Conservation (phyloP, 345 rosid genomes). For the Eucalyptus grandis region DNA sequence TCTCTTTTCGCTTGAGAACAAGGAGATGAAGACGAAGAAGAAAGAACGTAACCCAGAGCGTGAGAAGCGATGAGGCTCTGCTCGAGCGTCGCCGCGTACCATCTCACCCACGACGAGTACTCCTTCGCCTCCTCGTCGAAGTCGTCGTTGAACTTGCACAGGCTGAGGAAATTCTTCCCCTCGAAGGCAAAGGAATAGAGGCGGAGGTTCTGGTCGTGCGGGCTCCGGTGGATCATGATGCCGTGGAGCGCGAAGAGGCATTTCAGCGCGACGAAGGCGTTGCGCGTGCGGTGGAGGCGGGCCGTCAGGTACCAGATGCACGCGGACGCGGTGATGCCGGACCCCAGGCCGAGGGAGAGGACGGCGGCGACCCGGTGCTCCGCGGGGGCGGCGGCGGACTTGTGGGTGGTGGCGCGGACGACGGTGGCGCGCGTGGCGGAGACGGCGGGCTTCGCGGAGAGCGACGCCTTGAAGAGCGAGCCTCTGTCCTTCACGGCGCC, state of each 20-base stretch:
- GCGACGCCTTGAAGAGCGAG: conserved; percentile 22
- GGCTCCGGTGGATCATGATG: conserved; percentile 22
- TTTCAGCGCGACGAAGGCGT: conserved; percentile 41
- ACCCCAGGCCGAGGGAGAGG: conserved; percentile 10
- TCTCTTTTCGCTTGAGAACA: background rate
- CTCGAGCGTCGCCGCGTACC: conserved; percentile 47
- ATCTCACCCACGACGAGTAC: conserved; percentile 44
- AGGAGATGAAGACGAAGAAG: background rate
- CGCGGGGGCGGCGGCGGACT: conserved; percentile 11
- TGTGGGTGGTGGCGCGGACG: conserved; percentile 42
- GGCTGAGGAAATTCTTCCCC: conserved; percentile 33
- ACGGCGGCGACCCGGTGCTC: conserved; percentile 15
- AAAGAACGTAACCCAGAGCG: conserved; percentile 16
- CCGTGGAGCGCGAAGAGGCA: conserved; percentile 34
- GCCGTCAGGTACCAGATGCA: conserved; percentile 30
- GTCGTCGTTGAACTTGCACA: conserved; percentile 18
- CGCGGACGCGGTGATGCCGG: conserved; percentile 10
- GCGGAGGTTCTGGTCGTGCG: conserved; percentile 28
- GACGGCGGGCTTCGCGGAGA: conserved; percentile 11
- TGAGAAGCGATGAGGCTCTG: conserved; percentile 26
- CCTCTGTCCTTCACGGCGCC: conserved; percentile 35
- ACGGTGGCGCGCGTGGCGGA: conserved; percentile 10
- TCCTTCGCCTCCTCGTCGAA: conserved; percentile 17
- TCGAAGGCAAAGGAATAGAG: conserved; percentile 21
- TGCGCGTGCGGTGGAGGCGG: conserved; percentile 21